These are phyloP conservation scores for Pseudocercospora vitis DNA, from an alignment of 2,329 filamentous ascomycete species.

Conservation along the genomic window DNA sequence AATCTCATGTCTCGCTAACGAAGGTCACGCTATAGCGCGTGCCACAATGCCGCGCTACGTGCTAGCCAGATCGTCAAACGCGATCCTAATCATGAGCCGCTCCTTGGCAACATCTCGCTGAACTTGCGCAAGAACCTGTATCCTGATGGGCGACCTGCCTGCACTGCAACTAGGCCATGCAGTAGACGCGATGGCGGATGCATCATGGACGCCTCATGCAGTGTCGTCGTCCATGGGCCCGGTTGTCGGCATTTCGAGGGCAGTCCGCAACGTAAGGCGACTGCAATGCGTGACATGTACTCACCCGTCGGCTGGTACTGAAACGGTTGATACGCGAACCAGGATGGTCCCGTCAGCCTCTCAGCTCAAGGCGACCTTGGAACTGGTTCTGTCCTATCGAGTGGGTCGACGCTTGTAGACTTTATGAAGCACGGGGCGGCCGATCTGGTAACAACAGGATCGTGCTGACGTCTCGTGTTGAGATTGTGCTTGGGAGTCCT, in stretches of 20 bases:
- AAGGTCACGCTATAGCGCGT: constrained; percentile 24
- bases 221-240: constrained; percentile 17
- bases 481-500: constrained; percentile 15
- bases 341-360: constrained; percentile 22
- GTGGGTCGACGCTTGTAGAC: constrained; percentile 25
- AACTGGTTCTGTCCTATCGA: constrained; percentile 20
- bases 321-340: constrained; percentile 22
- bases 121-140: constrained; percentile 10
- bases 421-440: constrained; percentile 22
- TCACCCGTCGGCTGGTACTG: constrained; percentile 12
- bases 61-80: constrained; percentile 24
- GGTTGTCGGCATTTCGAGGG: constrained; percentile 20
- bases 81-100: constrained; percentile 5
- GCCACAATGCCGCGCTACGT: constrained; percentile 23
- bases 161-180: constrained; percentile 3
- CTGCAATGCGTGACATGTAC: constrained; percentile 18
- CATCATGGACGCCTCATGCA: constrained; percentile 17
- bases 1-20: constrained; percentile 15
- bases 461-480: constrained; percentile 23
- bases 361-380: constrained; percentile 15
- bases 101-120: constrained; percentile 11
- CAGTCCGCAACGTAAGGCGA: constrained; percentile 4
- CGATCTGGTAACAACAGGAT: constrained; percentile 22
- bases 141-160: constrained; percentile 2
- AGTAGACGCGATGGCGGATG: neutral